Evolutionary conservation across 306 rosid species (phyloP), one percentile per base, ranked within the genome.

Genomic region (Vigna angularis): DNA sequence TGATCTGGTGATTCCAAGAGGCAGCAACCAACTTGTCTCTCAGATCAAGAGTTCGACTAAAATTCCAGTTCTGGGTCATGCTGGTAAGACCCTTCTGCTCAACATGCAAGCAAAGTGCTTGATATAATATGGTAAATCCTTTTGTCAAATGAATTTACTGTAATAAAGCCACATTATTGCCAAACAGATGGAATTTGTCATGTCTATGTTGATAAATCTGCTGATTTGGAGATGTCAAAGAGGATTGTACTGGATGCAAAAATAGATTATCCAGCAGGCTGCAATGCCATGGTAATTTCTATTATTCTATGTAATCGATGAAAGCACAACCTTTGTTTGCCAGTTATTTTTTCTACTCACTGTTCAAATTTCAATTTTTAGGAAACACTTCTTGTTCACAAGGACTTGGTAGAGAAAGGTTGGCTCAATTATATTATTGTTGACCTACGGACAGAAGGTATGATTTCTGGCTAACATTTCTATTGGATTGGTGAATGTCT

Each of bases 31-130:
- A 85, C 93, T 96, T 80, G 97, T 96, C 53, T 88, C 98, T 80
- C 90, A 91, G 86, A 93, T 96, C 62, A 93, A 93, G 89, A 90
- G 87, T 79, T 93, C 91, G 16, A 96, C 99, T 61, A 93, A 96
- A 85, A 96, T 96, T 85, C 98, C 99, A 52, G 99, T 96, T 79
- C 91, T 96, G 47, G 99, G 99, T 71, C 99, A 95, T 78, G 98
- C 99, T 77, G 99, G 99, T 95, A 77, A 93, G 88, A 74, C 58
- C 58, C 77, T 77, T 68, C 61, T 58, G 63, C 76, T 47, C 75
- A 72, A 34, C 53, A 50, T 74, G 44, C 56, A 68, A 16, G 15
- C 48, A 71, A 42, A 42, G 26, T 79, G 71, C 81, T 82, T 63
- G 47, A 44, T 65, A 50, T 61, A 55, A 51, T 65, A 53, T 67